A percentile compares a stretch with the other conserved stretches of the same genome.
Evolutionary conservation across 2,329 filamentous ascomycete species (phyloP).

Genomic region (Scortechinia acanthostroma): DNA sequence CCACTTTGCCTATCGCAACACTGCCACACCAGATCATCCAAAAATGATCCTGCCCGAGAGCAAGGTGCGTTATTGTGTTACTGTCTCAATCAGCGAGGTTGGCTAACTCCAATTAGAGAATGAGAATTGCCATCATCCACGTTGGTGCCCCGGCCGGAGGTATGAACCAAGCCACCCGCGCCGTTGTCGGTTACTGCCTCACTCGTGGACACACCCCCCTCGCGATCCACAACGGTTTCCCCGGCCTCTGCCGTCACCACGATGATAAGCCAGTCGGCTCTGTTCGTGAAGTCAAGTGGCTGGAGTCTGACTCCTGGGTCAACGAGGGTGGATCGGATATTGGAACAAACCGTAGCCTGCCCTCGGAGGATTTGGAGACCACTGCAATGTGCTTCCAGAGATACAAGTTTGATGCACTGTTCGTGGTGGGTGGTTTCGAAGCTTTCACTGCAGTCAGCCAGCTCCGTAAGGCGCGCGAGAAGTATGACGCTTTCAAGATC

Average conservation of each 20-base stretch:
- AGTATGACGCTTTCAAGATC: slow-evolving; percentile 82
- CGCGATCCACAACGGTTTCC: slow-evolving; percentile 94
- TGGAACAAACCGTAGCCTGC: slow-evolving; percentile 90
- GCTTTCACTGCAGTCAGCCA: slow-evolving; percentile 89
- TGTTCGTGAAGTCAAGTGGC: slow-evolving; percentile 81
- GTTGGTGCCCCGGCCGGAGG: slow-evolving; percentile 93
- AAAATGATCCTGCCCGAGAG: slow-evolving; percentile 60
- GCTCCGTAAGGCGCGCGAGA: slow-evolving; percentile 70
- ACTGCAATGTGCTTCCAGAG: slow-evolving; percentile 78
- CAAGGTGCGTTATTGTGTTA: slow-evolving; percentile 42
- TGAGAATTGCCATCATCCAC: slow-evolving; percentile 93
- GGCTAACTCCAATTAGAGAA: slow-evolving; percentile 42
- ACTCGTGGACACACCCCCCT: slow-evolving; percentile 86
- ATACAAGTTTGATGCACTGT: slow-evolving; percentile 84
- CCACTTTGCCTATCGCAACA: slow-evolving; percentile 83
- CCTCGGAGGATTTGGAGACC: slow-evolving; percentile 75
- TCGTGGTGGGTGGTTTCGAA: slow-evolving; percentile 91
- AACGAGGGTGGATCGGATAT: slow-evolving; percentile 97
- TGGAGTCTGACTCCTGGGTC: slow-evolving; percentile 91
- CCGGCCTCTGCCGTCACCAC: slow-evolving; percentile 85
- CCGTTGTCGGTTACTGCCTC: slow-evolving; percentile 85
- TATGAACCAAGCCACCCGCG: slow-evolving; percentile 94
- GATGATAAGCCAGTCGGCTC: slow-evolving; percentile 73
- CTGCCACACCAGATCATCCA: slow-evolving; percentile 69
- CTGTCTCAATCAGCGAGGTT: background rate